phyloP scores from a whole-genome alignment of 2,329 filamentous ascomycete species.

The Beauveria medogensis region DNA sequence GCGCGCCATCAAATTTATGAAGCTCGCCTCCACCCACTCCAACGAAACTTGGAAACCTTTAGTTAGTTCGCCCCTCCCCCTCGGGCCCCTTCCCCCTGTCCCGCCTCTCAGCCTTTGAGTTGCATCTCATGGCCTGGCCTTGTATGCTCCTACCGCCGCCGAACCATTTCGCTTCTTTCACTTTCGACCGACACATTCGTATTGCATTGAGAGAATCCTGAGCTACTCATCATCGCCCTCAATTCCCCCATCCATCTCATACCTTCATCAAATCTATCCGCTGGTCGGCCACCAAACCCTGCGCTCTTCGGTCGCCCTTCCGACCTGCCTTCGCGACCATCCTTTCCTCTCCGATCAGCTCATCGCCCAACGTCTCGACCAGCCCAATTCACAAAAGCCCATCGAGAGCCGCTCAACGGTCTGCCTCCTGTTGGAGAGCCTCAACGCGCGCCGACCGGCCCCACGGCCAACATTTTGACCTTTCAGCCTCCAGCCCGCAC shows the following conservation, averaged over 20 bases:
- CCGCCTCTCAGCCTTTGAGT: slow-evolving; percentile 6
- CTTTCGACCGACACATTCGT: not conserved
- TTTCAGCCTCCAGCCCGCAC: not conserved
- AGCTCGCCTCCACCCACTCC: slow-evolving; percentile 5
- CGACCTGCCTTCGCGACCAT: not conserved
- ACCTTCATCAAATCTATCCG: not conserved
- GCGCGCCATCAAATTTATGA: slow-evolving; percentile 2
- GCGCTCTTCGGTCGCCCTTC: not conserved
- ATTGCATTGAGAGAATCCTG: not conserved
- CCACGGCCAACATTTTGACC: not conserved
- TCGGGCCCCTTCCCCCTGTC: slow-evolving; percentile 8
- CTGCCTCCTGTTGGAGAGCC: not conserved
- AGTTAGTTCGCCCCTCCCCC: slow-evolving; percentile 7
- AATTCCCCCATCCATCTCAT: not conserved
- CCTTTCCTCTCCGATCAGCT: not conserved
- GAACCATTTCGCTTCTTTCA: slow-evolving; percentile 5
- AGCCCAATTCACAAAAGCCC: not conserved
- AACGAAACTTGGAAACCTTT: slow-evolving; percentile 10
- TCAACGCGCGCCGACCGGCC: not conserved
- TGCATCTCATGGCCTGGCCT: slow-evolving; percentile 6
- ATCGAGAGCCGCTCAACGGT: not conserved
- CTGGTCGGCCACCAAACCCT: not conserved
- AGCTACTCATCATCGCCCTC: not conserved
- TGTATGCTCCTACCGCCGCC: slow-evolving; percentile 2
- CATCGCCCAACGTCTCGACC: not conserved